phyloP scores from a whole-genome alignment of 352 stramenopile species.

The Phytopythium delawarense region DNA sequence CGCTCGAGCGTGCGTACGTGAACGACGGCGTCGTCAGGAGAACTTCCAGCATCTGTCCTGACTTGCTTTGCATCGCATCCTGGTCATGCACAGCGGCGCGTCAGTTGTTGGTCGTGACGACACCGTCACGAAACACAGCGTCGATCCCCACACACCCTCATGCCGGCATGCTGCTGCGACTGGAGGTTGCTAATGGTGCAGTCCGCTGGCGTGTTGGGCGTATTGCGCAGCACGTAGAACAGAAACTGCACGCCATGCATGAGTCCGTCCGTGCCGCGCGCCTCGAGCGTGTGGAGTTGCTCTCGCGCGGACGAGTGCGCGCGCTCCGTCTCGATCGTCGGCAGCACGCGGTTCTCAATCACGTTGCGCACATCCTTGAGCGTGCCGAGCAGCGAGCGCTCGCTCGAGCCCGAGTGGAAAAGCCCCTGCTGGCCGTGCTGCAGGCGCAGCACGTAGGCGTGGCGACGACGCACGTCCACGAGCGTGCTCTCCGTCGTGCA shows the following conservation, averaged over 20 bases:
- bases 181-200: conserved; percentile 85
- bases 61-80: conserved; percentile 83
- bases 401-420: conserved; percentile 70
- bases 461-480: conserved; percentile 66
- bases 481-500: conserved; percentile 79
- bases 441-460: conserved; percentile 71
- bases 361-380: conserved; percentile 81
- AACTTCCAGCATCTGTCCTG: conserved; percentile 79
- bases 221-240: conserved; percentile 84
- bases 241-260: conserved; percentile 87
- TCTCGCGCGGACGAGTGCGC: conserved; percentile 79
- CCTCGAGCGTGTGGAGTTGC: conserved; percentile 76
- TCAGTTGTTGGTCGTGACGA: too few relatives aligned
- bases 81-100: conserved; percentile 4
- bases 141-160: conserved; percentile 32
- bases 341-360: conserved; percentile 70
- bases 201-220: conserved; percentile 74
- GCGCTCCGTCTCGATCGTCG: conserved; percentile 77
- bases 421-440: conserved; percentile 80
- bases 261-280: conserved; percentile 67
- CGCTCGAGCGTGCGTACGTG: conserved; percentile 34
- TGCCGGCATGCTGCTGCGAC: conserved; percentile 73
- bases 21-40: conserved; percentile 79
- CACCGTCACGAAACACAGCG: too few relatives aligned
- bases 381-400: conserved; percentile 72